Base-by-base conservation (phyloP, 2,329 filamentous ascomycete genomes). In the Talaromyces marneffei region DNA sequence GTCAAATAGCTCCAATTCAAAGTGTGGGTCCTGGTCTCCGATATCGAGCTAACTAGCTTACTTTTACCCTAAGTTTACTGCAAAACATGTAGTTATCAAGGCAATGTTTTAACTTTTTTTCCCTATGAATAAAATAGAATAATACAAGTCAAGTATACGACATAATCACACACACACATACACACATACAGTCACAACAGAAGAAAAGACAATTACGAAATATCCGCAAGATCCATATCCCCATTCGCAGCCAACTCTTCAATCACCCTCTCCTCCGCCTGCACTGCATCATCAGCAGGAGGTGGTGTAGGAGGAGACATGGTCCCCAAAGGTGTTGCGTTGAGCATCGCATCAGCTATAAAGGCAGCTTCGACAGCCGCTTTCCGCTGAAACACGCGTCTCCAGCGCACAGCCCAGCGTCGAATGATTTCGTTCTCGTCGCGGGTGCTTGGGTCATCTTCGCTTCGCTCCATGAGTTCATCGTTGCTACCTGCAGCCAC, bases 351-450 rank as follows among this genome's bases (percentile, higher is more conserved):
- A 67, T 86, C 85, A 10, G 79, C 78, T 18, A 87, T 82, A 63
- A 85, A 82, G 0, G 89, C 84, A 76, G 97, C 92, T 77, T 97
- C 92, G 14, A 97, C 90, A 2, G 90, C 90, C 14, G 85, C 85
- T 75, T 91, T 89, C 46, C 94, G 83, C 69, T 87, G 80, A 74
- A 96, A 97, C 1, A 94, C 91, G 33, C 91, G 83, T 64, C 91
- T 79, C 94, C 94, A 99, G 53, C 92, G 84, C 71, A 85, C 84
- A 0, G 89, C 92, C 94, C 94, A 97, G 56, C 85, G 82, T 64
- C 84, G 83, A 61, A 96, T 83, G 65, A 92, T 79, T 63, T 83
- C 82, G 66, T 88, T 84, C 33, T 85, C 81, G 37, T 82, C 82
- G 16, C 53, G 54, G 31, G 68, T 75, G 72, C 63, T 75, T 65